These are phyloP conservation scores for Fraxinus baroniana DNA, from an alignment of 305 asterid species.

Conservation along the genomic window DNA sequence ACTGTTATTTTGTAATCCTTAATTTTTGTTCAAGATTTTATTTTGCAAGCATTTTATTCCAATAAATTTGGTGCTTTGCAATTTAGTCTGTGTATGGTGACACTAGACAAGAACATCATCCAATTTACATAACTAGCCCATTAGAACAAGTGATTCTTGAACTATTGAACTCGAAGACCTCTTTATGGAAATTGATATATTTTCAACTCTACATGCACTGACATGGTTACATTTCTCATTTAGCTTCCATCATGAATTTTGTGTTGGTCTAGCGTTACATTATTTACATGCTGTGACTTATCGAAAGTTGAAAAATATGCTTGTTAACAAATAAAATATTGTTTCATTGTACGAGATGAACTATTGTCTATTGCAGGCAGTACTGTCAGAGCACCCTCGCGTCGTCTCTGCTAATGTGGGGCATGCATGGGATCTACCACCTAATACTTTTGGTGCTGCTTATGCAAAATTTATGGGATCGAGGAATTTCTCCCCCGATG, in stretches of 20 bases:
- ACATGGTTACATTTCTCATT: not conserved
- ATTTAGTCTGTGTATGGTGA: not conserved
- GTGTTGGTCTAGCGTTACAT: not conserved
- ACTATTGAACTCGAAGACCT: not conserved
- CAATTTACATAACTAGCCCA: not conserved
- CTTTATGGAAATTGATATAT: too few relatives aligned
- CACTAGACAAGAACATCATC: not conserved
- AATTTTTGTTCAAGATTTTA: too few relatives aligned
- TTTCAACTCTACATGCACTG: not conserved
- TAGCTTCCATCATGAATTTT: not conserved
- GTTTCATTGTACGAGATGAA: not conserved
- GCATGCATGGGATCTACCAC: conserved; percentile 87
- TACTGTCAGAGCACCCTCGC: conserved; percentile 75
- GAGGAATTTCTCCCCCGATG: conserved; percentile 88
- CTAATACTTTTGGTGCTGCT: conserved; percentile 93
- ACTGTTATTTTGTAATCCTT: too few relatives aligned
- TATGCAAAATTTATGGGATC: conserved; percentile 95
- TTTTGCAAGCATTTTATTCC: not conserved
- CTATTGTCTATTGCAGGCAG: conserved; percentile 42
- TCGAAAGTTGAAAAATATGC: not conserved
- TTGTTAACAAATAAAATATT: not conserved
- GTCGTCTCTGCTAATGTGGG: conserved; percentile 75
- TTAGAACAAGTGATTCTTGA: not conserved
- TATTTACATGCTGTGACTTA: not conserved
- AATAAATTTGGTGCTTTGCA: not conserved